These are phyloP conservation scores for Cylindrodendrum hubeiense DNA, from an alignment of 2,329 filamentous ascomycete species.

Conservation along the genomic window DNA sequence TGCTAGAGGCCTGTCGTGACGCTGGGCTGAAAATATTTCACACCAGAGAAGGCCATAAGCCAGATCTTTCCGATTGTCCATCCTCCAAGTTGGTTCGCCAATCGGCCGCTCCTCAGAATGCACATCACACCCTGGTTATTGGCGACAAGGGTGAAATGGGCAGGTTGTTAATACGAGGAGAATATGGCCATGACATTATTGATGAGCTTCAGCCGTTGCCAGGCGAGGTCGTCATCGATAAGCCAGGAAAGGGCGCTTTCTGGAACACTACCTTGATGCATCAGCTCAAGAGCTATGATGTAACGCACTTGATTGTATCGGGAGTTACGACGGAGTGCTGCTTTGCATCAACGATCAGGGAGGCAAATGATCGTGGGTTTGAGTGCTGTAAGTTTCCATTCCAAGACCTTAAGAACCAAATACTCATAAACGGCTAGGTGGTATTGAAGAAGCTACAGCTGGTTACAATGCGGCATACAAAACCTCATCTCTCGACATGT, in stretches of 20 bases:
- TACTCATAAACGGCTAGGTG: conserved; percentile 49
- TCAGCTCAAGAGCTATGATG: conserved; percentile 57
- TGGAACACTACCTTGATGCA: conserved; percentile 67
- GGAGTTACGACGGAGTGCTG: conserved; percentile 70
- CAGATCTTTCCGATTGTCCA: conserved; percentile 65
- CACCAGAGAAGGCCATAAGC: conserved; percentile 65
- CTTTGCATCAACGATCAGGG: conserved; percentile 66
- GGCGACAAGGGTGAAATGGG: conserved; percentile 66
- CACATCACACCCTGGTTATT: conserved; percentile 55
- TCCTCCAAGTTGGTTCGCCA: conserved; percentile 64
- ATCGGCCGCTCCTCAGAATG: conserved; percentile 56
- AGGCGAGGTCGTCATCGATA: conserved; percentile 67
- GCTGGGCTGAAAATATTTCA: conserved; percentile 58
- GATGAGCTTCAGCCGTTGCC: conserved; percentile 64
- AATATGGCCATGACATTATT: conserved; percentile 67
- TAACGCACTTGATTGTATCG: conserved; percentile 67
- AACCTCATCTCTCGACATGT: conserved; percentile 58
- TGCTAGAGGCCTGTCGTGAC: conserved; percentile 1
- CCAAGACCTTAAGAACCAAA: conserved; percentile 60
- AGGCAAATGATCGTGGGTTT: conserved; percentile 71
- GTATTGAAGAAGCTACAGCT: conserved; percentile 13
- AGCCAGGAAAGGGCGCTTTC: conserved; percentile 70
- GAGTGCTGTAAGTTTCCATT: conserved; percentile 68
- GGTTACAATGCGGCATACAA: conserved; percentile 17
- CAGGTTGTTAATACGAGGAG: conserved; percentile 64